Evolutionary conservation across 2,329 filamentous ascomycete species (phyloP), one percentile per base, ranked within the genome.

Genomic region (Fusarium nygamai): DNA sequence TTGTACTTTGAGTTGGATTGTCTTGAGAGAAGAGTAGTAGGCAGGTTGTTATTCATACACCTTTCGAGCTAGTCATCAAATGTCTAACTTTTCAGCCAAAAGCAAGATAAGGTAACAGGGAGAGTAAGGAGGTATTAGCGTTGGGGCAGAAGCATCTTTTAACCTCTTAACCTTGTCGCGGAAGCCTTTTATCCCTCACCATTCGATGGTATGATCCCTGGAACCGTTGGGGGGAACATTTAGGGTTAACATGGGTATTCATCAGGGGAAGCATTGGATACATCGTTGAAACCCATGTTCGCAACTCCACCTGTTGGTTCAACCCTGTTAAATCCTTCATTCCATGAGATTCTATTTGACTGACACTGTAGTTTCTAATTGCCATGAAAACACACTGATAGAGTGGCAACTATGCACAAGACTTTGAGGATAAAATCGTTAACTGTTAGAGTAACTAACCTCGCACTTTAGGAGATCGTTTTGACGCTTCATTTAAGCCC

Each of bases 371-470:
- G 31, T 53, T 34, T 20, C 2, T 12, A 27, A 16, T 8, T 36
- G n/a, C 20, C 48, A 36, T 33, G 0, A 3, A 20, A 36, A 36
- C 17, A 27, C 22, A 8, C 29, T 9, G 5, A 51, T 14, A 3
- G 2, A 34, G 5, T 14, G 11, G 12, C 5, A 3, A 8, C 1
- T 34, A 1, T 19, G 7, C 5, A 3, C 4, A 24, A 9, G 3
- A 8, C 7, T 11, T 19, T 31, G 11, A 4, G 13, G 11, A 19
- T 8, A 19, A 4, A 8, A 8, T 33, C 12, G 10, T 33, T 3
- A 3, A 31, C 10, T 8, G 5, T 33, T 16, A 5, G 8, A 4
- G 14, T 4, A n/a, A 31, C 29, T 17, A 33, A 12, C 14, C 6
- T 24, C 12, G 6, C 12, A 7, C 19, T 22, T 7, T 16, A 4